These are phyloP conservation scores for Calonectria hongkongensis DNA, from an alignment of 2,329 filamentous ascomycete genomes.

Conservation along the genomic window DNA sequence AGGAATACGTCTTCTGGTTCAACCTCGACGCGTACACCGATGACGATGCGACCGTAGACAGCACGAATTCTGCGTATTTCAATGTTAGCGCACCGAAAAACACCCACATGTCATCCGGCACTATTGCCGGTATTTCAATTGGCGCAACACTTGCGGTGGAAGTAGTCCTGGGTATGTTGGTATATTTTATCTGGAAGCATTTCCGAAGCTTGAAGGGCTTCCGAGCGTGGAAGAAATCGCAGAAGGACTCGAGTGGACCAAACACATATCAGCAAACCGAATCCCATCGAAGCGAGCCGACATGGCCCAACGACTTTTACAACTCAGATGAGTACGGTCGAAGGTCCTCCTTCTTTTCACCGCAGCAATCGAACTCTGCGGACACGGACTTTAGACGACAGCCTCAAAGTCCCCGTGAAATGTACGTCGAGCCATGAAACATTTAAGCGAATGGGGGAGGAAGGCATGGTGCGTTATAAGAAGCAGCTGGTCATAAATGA, in stretches of 20 bases:
- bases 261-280: background rate
- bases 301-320: background rate
- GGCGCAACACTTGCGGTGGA: background rate
- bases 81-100: slow-evolving; percentile 1
- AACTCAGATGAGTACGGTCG: background rate
- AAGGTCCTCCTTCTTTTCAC: background rate
- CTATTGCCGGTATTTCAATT: background rate
- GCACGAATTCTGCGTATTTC: background rate
- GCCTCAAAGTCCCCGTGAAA: background rate
- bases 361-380: background rate
- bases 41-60: slow-evolving; percentile 20
- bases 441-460: background rate
- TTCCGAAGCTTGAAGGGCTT: background rate
- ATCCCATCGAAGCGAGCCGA: background rate
- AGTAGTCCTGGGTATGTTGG: background rate
- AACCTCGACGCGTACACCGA: slow-evolving; percentile 21
- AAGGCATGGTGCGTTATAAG: too few species aligned
- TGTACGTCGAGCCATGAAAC: slow-evolving; percentile 10
- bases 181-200: background rate
- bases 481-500: too few species aligned
- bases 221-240: slow-evolving; percentile 5
- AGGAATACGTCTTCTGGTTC: slow-evolving; percentile 14
- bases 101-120: background rate
- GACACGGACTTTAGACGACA: background rate
- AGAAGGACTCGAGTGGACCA: background rate